Evolutionary conservation across 75 land plant species (phyloP), one percentile per base, ranked within the genome.

Genomic region (Azolla pinnata): DNA sequence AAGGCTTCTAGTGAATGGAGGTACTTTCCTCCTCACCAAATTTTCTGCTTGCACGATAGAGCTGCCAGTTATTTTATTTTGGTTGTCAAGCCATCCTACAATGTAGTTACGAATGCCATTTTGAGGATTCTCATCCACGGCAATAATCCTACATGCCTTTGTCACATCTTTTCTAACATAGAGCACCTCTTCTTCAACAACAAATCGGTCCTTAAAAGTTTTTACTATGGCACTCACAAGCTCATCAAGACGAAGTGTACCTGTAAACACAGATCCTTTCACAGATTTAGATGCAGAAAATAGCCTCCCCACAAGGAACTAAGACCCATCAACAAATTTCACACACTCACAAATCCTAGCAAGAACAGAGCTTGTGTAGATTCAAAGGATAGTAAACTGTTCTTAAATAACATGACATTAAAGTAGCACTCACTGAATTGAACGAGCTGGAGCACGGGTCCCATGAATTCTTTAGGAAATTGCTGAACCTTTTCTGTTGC

Each of bases 381-480:
- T n/a, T n/a, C n/a, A n/a, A n/a, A n/a, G n/a, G n/a, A n/a, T n/a
- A n/a, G n/a, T n/a, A n/a, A n/a, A n/a, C n/a, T n/a, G n/a, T n/a
- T n/a, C n/a, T n/a, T n/a, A n/a, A n/a, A n/a, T n/a, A n/a, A n/a
- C n/a, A n/a, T n/a, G n/a, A n/a, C n/a, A n/a, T n/a, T n/a, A n/a
- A n/a, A n/a, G n/a, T n/a, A n/a, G n/a, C n/a, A 75, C 88, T 82
- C 66, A 91, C 97, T 88, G 67, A 76, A 91, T 68, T 91, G 97
- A 30, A 91, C 69, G 60, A 75, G 74, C 0, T 60, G 70, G 12
- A 91, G 68, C 0, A 82, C 89, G 19, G 79, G 83, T 23, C 62
- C 72, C 48, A 82, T 66, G 20, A 82, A 70, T 45, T 91, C 95
- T 61, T 78, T 65, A 23, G 97, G 97, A 55, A 91, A 79, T 30